Percentiles rank a stretch among this genome's conserved stretches.
These are phyloP conservation scores for Coriolopsis trogii DNA, from an alignment of 1,284 basidiomycete genomes.

Conservation along the genomic window DNA sequence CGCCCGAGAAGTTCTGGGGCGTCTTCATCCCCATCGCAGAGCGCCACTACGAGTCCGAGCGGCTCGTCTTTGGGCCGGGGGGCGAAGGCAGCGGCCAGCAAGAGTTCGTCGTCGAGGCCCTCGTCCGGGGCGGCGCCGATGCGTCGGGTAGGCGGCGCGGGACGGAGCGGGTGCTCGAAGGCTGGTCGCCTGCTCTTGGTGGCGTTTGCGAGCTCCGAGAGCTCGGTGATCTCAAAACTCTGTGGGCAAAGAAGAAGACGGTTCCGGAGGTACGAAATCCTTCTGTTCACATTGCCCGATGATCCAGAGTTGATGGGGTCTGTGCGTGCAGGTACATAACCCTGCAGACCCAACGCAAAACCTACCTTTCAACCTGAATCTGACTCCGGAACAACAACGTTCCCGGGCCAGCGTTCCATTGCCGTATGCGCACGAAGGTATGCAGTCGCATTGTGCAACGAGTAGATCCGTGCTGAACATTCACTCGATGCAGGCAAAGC, in stretches of 20 bases:
- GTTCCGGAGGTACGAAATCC: slow-evolving; percentile 46
- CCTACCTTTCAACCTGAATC: slow-evolving; percentile 82
- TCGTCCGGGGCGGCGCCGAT: slow-evolving; percentile 47
- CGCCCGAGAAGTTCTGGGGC: slow-evolving; percentile 73
- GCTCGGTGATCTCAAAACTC: slow-evolving; percentile 49
- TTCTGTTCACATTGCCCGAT: background rate
- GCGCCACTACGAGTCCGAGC: slow-evolving; percentile 60
- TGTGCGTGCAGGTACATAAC: slow-evolving; percentile 30
- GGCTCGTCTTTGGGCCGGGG: slow-evolving; percentile 56
- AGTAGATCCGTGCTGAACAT: background rate
- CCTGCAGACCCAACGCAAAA: slow-evolving; percentile 62
- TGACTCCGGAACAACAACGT: slow-evolving; percentile 84
- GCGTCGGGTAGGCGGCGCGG: slow-evolving; percentile 48
- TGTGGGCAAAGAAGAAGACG: slow-evolving; percentile 48
- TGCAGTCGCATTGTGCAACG: slow-evolving; percentile 9
- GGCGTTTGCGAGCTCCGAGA: slow-evolving; percentile 49
- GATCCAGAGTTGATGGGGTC: background rate
- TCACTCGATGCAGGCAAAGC: slow-evolving; percentile 33
- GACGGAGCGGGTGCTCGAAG: slow-evolving; percentile 65
- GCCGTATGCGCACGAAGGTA: slow-evolving; percentile 86
- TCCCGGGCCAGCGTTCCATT: slow-evolving; percentile 81
- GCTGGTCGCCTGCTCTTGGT: slow-evolving; percentile 46
- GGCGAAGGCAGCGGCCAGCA: slow-evolving; percentile 52
- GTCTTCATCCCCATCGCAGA: slow-evolving; percentile 70
- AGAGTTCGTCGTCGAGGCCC: slow-evolving; percentile 66